These are phyloP conservation scores for Lentinula edodes DNA, from an alignment of 768 basidiomycete species.

Conservation along the genomic window DNA sequence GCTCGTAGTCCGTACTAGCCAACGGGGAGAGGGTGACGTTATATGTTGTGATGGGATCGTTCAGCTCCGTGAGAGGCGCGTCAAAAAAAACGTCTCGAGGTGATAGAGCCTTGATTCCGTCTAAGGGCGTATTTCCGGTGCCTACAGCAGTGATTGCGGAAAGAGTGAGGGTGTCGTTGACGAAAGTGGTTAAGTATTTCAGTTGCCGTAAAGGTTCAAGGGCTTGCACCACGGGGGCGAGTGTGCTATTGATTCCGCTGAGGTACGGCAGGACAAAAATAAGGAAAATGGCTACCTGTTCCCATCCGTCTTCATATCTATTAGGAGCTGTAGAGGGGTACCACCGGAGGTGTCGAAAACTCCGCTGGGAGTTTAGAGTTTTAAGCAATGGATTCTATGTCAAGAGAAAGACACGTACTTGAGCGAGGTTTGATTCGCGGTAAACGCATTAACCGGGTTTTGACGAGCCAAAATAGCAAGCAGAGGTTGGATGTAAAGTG, in stretches of 20 bases:
- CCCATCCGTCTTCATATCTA: slow-evolving; percentile 51
- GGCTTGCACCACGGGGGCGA: slow-evolving; percentile 38
- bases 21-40: slow-evolving; percentile 37
- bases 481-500: slow-evolving; percentile 43
- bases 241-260: slow-evolving; percentile 24
- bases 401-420: slow-evolving; percentile 28
- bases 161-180: slow-evolving; percentile 30
- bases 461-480: slow-evolving; percentile 31
- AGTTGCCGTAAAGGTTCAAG: slow-evolving; percentile 38
- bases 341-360: slow-evolving; percentile 40
- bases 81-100: slow-evolving; percentile 49
- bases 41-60: slow-evolving; percentile 32
- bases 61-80: slow-evolving; percentile 40
- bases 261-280: not conserved
- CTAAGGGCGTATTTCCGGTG: slow-evolving; percentile 47
- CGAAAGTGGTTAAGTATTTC: slow-evolving; percentile 41
- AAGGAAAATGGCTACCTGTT: slow-evolving; percentile 24
- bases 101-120: slow-evolving; percentile 35
- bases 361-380: slow-evolving; percentile 26
- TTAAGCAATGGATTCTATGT: not conserved
- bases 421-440: slow-evolving; percentile 28
- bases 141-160: slow-evolving; percentile 40
- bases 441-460: slow-evolving; percentile 39
- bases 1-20: slow-evolving; percentile 44
- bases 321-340: slow-evolving; percentile 39